phyloP scores from a whole-genome alignment of 2,329 filamentous ascomycete genomes.

The Trichoderma pleuroti region DNA sequence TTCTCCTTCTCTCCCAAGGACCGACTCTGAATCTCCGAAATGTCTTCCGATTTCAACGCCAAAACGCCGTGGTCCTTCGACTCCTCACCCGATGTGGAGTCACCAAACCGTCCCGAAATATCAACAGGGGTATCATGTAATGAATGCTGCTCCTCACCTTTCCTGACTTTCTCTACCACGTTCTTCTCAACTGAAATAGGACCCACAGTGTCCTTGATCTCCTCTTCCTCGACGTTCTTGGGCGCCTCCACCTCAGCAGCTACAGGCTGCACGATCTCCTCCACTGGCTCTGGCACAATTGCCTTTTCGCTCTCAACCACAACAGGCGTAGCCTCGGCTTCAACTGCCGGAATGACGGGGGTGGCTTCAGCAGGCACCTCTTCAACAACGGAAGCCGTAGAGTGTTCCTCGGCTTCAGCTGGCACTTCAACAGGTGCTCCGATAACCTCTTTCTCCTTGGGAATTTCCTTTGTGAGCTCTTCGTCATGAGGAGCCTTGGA shows the following conservation, averaged over 20 bases:
- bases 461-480: background rate
- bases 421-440: background rate
- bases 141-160: slow-evolving; percentile 43
- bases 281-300: slow-evolving; percentile 13
- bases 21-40: slow-evolving; percentile 24
- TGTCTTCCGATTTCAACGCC: slow-evolving; percentile 29
- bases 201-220: slow-evolving; percentile 40
- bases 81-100: slow-evolving; percentile 27
- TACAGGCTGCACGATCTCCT: slow-evolving; percentile 18
- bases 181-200: slow-evolving; percentile 38
- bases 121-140: slow-evolving; percentile 38
- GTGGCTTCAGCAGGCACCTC: slow-evolving; percentile 15
- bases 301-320: background rate
- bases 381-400: background rate
- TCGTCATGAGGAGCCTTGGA: slow-evolving; percentile 1
- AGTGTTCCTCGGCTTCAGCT: slow-evolving; percentile 10
- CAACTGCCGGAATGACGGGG: background rate
- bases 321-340: background rate
- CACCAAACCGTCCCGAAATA: slow-evolving; percentile 32
- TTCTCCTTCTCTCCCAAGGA: slow-evolving; percentile 23
- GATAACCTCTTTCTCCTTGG: background rate
- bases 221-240: slow-evolving; percentile 28
- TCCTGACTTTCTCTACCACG: slow-evolving; percentile 32
- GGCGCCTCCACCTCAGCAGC: slow-evolving; percentile 13
- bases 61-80: slow-evolving; percentile 27